Evolutionary conservation across 495 filamentous ascomycete genomes (phyloP), one percentile per base, ranked within the genome.

Genomic region (Tuber borchii): DNA sequence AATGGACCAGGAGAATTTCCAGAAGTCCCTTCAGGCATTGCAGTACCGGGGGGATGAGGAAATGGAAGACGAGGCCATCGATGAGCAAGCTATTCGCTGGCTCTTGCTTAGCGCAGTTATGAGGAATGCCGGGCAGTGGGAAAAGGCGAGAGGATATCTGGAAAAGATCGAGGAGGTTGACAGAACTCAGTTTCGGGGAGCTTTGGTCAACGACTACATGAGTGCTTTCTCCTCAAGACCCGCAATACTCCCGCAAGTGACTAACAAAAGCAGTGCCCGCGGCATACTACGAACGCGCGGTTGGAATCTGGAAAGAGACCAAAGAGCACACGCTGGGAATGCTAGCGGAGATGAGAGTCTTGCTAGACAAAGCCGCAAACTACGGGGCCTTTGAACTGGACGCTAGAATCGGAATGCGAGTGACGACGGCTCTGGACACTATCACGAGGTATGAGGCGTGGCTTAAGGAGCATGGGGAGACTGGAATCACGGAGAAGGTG

Each of bases 381-480:
- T 97, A 93, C 93, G 95, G 97, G 78, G 86, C 87, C 20, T 98
- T 92, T 82, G 90, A 95, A 69, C 86, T 98, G 46, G 96, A 99
- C 83, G 90, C 92, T 69, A 88, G 95, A 72, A 89, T 97, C 72
- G 92, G 93, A 40, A 86, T 97, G 83, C 92, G 94, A 78, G 90
- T 97, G 71, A 92, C 92, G 73, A 93, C 93, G 40, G 92, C 89
- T 2, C 83, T 91, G 80, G 90, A 93, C 79, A 95, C 91, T 0
- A 83, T 98, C n/a, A 88, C 80, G 77, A 77, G 78, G 69, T 74
- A 77, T 72, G 75, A 77, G 70, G 75, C 73, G 51, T 80, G 79
- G 79, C 77, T 76, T 61, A 40, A n/a, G 31, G 61, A 70, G 6
- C 37, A 56, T 16, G 44, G 37, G 43, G 39, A 75, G 48, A 40